phyloP scores from a whole-genome alignment of 345 rosid genomes.

The Melastoma malabathricum region DNA sequence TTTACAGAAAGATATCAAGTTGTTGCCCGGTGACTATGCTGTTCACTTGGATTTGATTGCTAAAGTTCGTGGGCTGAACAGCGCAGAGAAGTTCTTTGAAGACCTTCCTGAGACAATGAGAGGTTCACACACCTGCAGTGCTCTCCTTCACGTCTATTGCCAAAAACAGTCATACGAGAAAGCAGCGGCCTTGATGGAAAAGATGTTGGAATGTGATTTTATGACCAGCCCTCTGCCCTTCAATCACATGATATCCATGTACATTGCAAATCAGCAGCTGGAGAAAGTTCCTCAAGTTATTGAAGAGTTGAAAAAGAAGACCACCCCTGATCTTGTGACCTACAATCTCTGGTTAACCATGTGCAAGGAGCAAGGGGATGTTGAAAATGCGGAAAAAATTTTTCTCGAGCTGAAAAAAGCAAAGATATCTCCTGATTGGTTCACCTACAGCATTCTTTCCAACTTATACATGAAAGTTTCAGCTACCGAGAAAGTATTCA shows the following conservation, averaged over 20 bases:
- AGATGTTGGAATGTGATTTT: slow-evolving; percentile 65
- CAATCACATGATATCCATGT: slow-evolving; percentile 65
- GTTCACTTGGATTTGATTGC: slow-evolving; percentile 78
- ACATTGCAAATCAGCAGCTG: slow-evolving; percentile 36
- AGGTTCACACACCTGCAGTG: slow-evolving; percentile 44
- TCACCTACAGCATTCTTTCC: slow-evolving; percentile 53
- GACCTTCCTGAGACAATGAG: slow-evolving; percentile 67
- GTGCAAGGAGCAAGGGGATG: slow-evolving; percentile 38
- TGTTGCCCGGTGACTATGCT: slow-evolving; percentile 78
- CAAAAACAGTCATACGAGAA: slow-evolving; percentile 37
- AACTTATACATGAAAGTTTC: slow-evolving; percentile 43
- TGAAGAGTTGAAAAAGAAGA: slow-evolving; percentile 41
- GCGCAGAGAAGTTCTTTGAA: slow-evolving; percentile 87
- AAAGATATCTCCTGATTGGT: slow-evolving; percentile 67
- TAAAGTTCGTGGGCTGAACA: slow-evolving; percentile 62
- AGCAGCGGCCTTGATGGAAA: slow-evolving; percentile 72
- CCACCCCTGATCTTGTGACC: slow-evolving; percentile 61
- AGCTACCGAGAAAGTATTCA: slow-evolving; percentile 38
- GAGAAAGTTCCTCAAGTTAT: slow-evolving; percentile 44
- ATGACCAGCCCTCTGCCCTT: slow-evolving; percentile 50
- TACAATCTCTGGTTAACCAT: slow-evolving; percentile 58
- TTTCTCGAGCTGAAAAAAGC: slow-evolving; percentile 45
- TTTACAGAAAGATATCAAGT: slow-evolving; percentile 50
- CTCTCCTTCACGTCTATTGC: slow-evolving; percentile 80
- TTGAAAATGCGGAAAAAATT: slow-evolving; percentile 49